phyloP scores from a whole-genome alignment of 768 basidiomycete genomes.

The Mycena pura region DNA sequence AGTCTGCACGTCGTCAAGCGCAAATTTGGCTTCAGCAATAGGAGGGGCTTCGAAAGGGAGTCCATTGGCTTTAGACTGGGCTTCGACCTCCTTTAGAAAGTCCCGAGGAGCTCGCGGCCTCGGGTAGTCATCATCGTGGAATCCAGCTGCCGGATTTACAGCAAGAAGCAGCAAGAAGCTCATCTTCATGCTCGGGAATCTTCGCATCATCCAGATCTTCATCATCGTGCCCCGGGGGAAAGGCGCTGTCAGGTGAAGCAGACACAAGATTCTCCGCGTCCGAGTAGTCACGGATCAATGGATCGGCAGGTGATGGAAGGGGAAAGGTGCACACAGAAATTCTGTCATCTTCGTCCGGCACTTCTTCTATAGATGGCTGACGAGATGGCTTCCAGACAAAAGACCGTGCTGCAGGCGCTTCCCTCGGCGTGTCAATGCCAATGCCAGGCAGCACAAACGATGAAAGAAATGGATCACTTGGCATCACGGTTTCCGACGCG shows the following conservation, averaged over 20 bases:
- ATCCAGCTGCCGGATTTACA: neutral
- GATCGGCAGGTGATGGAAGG: neutral
- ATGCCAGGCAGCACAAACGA: no score
- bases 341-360: neutral
- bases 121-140: neutral
- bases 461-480: neutral
- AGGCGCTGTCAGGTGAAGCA: neutral
- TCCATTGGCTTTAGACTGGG: neutral
- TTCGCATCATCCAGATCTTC: conserved; percentile 2
- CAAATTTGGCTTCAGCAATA: neutral
- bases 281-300: no score
- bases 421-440: no score
- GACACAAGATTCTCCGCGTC: no score
- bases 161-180: conserved; percentile 5
- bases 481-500: no score
- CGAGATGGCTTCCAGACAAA: no score
- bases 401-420: no score
- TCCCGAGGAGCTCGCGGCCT: neutral
- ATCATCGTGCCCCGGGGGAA: no score
- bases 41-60: neutral
- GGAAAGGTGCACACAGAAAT: neutral
- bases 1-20: neutral
- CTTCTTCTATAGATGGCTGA: neutral
- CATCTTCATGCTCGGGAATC: conserved; percentile 2
- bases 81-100: neutral